phyloP scores from a whole-genome alignment of 257 asterid genomes.

The Phtheirospermum japonicum region DNA sequence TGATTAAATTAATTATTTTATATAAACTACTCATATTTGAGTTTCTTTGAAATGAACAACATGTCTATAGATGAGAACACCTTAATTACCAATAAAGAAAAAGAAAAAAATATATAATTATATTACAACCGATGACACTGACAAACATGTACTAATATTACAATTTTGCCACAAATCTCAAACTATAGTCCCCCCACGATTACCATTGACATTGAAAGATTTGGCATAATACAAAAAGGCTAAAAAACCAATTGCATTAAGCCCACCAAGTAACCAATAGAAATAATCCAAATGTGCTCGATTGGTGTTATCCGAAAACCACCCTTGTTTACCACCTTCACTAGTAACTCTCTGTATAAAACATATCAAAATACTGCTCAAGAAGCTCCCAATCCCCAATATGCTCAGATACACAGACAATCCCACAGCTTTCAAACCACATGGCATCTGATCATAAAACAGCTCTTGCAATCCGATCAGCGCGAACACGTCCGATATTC shows the following conservation, averaged over 20 bases:
- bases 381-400: slow-evolving; percentile 54
- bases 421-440: slow-evolving; percentile 54
- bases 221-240: slow-evolving; percentile 33
- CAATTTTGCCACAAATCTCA: too few species aligned
- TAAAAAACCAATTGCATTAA: slow-evolving; percentile 36
- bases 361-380: slow-evolving; percentile 60
- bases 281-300: slow-evolving; percentile 59
- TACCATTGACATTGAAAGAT: slow-evolving; percentile 14
- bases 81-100: too few species aligned
- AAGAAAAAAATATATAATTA: too few species aligned
- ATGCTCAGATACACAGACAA: slow-evolving; percentile 53
- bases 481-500: slow-evolving; percentile 48
- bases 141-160: too few species aligned
- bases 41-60: too few species aligned
- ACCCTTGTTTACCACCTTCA: slow-evolving; percentile 32
- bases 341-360: slow-evolving; percentile 36
- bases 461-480: slow-evolving; percentile 66
- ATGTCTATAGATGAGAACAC: too few species aligned
- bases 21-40: too few species aligned
- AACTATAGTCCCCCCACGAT: not conserved
- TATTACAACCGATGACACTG: too few species aligned
- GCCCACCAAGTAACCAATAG: slow-evolving; percentile 50
- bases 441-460: slow-evolving; percentile 62
- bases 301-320: slow-evolving; percentile 54
- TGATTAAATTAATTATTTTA: too few species aligned